Evolutionary conservation across 306 rosid genomes (phyloP).

Genomic region (Clitoria ternatea): DNA sequence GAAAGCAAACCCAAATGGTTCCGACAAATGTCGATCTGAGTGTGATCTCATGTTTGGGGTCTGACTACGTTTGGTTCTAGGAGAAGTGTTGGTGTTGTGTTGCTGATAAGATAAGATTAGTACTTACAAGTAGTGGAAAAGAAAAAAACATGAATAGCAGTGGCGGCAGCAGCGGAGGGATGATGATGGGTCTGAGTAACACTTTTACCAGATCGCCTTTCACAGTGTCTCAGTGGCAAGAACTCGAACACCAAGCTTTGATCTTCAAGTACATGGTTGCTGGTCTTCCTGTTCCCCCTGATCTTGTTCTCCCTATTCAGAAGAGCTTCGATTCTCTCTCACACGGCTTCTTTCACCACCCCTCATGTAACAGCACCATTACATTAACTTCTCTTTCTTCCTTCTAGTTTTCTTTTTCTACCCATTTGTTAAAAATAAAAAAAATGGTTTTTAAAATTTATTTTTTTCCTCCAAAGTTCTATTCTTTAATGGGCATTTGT

Average conservation of each 20-base stretch:
- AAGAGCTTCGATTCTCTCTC: constrained; percentile 61
- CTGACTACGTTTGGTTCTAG: constrained; percentile 20
- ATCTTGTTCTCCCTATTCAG: constrained; percentile 73
- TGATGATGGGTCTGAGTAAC: constrained; percentile 32
- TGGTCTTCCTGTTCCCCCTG: constrained; percentile 84
- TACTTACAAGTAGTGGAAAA: neutral
- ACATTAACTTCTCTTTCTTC: neutral
- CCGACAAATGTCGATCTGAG: constrained; percentile 21
- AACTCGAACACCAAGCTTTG: constrained; percentile 77
- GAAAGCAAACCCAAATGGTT: constrained; percentile 16
- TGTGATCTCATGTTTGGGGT: neutral
- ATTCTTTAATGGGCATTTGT: neutral
- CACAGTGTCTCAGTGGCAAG: constrained; percentile 79
- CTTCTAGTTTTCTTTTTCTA: neutral
- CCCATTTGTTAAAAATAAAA: too few species aligned
- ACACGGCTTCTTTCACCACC: constrained; percentile 54
- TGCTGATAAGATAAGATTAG: neutral
- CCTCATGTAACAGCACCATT: constrained; percentile 45
- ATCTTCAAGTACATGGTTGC: constrained; percentile 75
- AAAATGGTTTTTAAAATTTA: neutral
- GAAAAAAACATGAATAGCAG: constrained; percentile 29
- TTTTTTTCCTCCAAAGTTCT: neutral
- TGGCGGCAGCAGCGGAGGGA: constrained; percentile 19
- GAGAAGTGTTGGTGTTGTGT: neutral
- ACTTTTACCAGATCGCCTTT: constrained; percentile 44